Percentiles rank a stretch among this genome's conserved stretches.
Conservation (phyloP, 805 yeast genomes). For the Cyberlindnera misumaiensis region DNA sequence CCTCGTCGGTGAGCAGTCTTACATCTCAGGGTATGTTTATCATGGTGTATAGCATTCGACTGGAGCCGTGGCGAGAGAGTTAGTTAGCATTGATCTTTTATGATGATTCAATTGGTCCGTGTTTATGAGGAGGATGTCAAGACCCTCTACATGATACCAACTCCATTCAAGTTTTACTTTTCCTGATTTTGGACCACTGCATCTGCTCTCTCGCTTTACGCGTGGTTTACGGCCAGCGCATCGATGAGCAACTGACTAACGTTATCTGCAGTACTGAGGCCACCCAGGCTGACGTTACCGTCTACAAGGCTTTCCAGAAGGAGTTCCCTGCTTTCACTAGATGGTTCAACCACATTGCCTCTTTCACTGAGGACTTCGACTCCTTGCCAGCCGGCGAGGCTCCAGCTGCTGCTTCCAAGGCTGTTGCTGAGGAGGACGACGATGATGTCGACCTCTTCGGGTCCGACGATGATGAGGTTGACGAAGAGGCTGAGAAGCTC, state of each 20-base stretch:
- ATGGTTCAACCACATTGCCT: conserved; percentile 98
- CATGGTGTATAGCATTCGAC: not conserved
- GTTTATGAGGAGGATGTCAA: conserved; percentile 91
- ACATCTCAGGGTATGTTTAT: conserved; percentile 86
- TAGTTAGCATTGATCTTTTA: conserved; percentile 13
- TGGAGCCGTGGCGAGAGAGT: no score
- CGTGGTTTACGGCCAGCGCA: not conserved
- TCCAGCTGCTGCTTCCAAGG: conserved; percentile 47
- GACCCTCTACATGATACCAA: conserved; percentile 94
- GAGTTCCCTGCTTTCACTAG: conserved; percentile 92
- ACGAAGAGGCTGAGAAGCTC: conserved; percentile 94
- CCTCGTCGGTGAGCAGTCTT: conserved; percentile 86
- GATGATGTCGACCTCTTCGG: conserved; percentile 95
- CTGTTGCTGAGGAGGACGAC: conserved; percentile 65
- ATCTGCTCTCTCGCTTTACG: not conserved
- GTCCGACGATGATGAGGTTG: conserved; percentile 85
- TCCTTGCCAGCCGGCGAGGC: conserved; percentile 69
- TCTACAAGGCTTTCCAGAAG: conserved; percentile 88
- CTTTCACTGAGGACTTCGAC: conserved; percentile 80
- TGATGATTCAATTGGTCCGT: conserved; percentile 91
- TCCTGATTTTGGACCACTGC: conserved; percentile 22
- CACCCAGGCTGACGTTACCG: conserved; percentile 92
- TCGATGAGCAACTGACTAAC: not conserved
- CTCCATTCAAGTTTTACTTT: conserved; percentile 35
- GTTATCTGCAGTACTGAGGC: conserved; percentile 62